Evolutionary conservation across 2,329 filamentous ascomycete species (phyloP).

Genomic region (Diaporthe longicolla): DNA sequence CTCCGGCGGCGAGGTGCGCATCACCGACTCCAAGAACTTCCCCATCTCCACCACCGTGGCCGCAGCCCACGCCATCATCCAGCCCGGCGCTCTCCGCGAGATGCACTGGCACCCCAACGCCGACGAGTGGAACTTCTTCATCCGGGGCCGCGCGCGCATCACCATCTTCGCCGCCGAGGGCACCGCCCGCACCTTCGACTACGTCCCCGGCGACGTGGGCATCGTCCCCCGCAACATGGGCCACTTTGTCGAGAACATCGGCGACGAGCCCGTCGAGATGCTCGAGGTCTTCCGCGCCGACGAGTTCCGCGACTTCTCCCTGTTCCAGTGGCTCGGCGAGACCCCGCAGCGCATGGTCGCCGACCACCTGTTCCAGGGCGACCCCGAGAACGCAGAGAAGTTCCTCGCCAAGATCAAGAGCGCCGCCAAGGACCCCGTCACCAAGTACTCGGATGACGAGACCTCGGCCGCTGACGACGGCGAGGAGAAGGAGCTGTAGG

Average conservation of each 20-base stretch:
- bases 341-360: slow-evolving; percentile 76
- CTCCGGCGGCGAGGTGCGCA: slow-evolving; percentile 79
- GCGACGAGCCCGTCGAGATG: slow-evolving; percentile 82
- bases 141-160: slow-evolving; percentile 78
- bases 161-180: slow-evolving; percentile 81
- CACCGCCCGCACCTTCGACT: slow-evolving; percentile 82
- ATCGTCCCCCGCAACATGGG: slow-evolving; percentile 84
- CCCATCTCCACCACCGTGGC: slow-evolving; percentile 80
- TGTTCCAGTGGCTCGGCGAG: slow-evolving; percentile 83
- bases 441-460: slow-evolving; percentile 47
- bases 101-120: slow-evolving; percentile 88
- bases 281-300: slow-evolving; percentile 82
- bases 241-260: slow-evolving; percentile 86
- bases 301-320: slow-evolving; percentile 79
- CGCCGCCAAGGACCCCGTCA: slow-evolving; percentile 71
- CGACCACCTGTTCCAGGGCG: slow-evolving; percentile 76
- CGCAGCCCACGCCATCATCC: slow-evolving; percentile 78
- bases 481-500: slow-evolving; percentile 39
- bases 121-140: slow-evolving; percentile 87
- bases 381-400: slow-evolving; percentile 71
- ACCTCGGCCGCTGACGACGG: slow-evolving; percentile 24
- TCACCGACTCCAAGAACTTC: slow-evolving; percentile 83
- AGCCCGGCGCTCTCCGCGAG: slow-evolving; percentile 80
- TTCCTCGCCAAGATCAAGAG: slow-evolving; percentile 75
- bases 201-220: slow-evolving; percentile 80